A percentile compares a stretch with the other conserved stretches of the same genome.
phyloP scores from a whole-genome alignment of 2,329 filamentous ascomycete genomes.

The Diaporthe ilicicola region DNA sequence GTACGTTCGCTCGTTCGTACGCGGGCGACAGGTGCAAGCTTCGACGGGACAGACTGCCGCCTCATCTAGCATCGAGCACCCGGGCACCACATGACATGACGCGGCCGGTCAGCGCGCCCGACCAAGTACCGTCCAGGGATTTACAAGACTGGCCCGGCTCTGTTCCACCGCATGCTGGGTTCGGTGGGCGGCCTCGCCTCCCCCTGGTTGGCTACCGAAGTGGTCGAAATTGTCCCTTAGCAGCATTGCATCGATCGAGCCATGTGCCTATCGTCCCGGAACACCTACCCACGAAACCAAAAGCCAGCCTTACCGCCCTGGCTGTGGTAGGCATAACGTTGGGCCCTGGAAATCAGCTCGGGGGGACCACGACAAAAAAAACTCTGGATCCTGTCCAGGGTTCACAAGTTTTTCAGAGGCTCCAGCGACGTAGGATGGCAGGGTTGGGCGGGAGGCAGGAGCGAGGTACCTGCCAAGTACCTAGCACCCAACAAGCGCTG shows the following conservation, averaged over 20 bases:
- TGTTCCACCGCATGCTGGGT: not conserved
- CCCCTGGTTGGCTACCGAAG: not conserved
- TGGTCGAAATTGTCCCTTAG: not conserved
- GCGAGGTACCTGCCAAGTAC: slow-evolving; percentile 13
- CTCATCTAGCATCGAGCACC: slow-evolving; percentile 9
- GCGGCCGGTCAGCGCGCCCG: not conserved
- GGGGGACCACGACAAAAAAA: slow-evolving; percentile 15
- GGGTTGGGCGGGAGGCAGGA: not conserved
- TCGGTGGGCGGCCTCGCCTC: not conserved
- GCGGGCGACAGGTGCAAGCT: slow-evolving; percentile 2
- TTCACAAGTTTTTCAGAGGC: not conserved
- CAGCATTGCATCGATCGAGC: slow-evolving; percentile 15
- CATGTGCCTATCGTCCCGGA: not conserved
- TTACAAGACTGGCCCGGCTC: slow-evolving; percentile 1
- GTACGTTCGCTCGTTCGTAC: not conserved
- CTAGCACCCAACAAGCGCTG: not conserved
- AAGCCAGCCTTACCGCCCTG: slow-evolving; percentile 22
- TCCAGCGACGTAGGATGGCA: not conserved
- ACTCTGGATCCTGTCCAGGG: not conserved
- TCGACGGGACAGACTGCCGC: not conserved
- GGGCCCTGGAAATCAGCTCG: slow-evolving; percentile 19
- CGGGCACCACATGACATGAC: slow-evolving; percentile 7
- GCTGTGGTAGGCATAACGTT: slow-evolving; percentile 15
- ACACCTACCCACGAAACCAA: slow-evolving; percentile 16
- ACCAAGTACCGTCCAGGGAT: not conserved